Base-by-base conservation (phyloP, 768 basidiomycete species). In the Peribolospora kevripleyi region DNA sequence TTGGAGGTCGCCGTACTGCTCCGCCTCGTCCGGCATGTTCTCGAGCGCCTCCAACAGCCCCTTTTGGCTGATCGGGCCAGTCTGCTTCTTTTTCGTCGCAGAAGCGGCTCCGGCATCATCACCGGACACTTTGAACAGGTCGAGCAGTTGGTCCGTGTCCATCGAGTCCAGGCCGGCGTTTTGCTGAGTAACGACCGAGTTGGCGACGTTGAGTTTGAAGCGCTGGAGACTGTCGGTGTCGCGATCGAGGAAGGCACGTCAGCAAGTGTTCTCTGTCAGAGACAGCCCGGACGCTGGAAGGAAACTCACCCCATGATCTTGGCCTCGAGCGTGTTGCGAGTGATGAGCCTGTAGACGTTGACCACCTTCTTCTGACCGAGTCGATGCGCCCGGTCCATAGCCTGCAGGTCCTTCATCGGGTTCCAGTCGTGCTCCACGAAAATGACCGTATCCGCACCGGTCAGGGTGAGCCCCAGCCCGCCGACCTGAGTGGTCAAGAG, bases 341-440 rank as follows among this genome's bases (percentile, higher is more conserved):
- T 97, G 61, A 98, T 86, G 53, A 98, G 70, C 11, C 93, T 81
- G 70, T 98, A 98, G 5, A 98, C 93, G 61, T 97, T 97, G 39
- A 98, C 93, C 10, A 97, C 91, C 68, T 88, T 87, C 73, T 93
- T 97, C 70, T 98, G 93, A 5, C 93, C 93, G 43, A 97, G 81
- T 54, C 93, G 81, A 69, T 97, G 93, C 1, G 93, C 93, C 56
- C 93, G 77, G 65, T 98, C 93, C 93, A 98, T 98, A 6, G 93
- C 93, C 65, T 98, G 93, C 5, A 97, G 70, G 70, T 98, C 93
- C 67, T 97, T 97, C 88, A 91, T 93, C 6, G 93, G 93, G 66
- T 98, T 98, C 93, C 93, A 98, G 66, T 98, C 93, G 63, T 98
- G 93, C 66, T 98, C 93, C 53, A 98, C 86, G 63, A 98, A 98